Evolutionary conservation across 2,329 filamentous ascomycete species (phyloP).

Genomic region (Cercospora nicotianae): DNA sequence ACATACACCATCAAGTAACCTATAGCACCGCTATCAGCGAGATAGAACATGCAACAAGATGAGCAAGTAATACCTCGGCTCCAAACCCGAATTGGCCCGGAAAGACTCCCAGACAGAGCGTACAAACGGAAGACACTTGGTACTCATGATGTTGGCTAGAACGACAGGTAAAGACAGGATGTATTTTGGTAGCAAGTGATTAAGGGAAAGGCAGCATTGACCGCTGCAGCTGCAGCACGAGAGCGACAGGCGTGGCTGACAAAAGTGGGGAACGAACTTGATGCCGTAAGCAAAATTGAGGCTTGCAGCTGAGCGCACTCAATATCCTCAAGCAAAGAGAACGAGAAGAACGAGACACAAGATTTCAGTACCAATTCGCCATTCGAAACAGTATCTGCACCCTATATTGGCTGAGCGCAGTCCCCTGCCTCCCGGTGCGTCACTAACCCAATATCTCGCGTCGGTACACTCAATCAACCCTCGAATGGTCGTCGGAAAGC

Average conservation of each 20-base stretch:
- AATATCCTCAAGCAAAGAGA: neutral
- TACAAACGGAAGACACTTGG: constrained; percentile 35
- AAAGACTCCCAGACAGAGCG: constrained; percentile 59
- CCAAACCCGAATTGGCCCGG: constrained; percentile 78
- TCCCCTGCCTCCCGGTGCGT: constrained; percentile 1
- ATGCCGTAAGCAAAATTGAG: neutral
- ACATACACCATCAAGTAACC: constrained; percentile 42
- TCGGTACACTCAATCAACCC: constrained; percentile 1
- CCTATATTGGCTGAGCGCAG: constrained; percentile 17
- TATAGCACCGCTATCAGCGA: constrained; percentile 23
- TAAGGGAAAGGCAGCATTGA: neutral
- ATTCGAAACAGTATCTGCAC: constrained; percentile 23
- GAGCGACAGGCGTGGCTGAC: neutral
- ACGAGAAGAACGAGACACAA: neutral
- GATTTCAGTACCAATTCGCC: constrained; percentile 3
- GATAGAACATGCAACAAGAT: neutral
- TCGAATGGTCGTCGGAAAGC: constrained; percentile 8
- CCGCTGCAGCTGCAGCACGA: neutral
- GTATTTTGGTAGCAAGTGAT: neutral
- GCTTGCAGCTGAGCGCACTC: neutral
- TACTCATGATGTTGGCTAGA: constrained; percentile 1
- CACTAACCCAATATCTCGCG: constrained; percentile 7
- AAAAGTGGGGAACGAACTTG: neutral
- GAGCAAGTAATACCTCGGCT: constrained; percentile 66
- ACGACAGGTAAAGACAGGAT: neutral